Percentiles rank a stretch among this genome's conserved stretches.
These are phyloP conservation scores for Pseudocercospora eumusae DNA, from an alignment of 2,329 filamentous ascomycete genomes.

Conservation along the genomic window DNA sequence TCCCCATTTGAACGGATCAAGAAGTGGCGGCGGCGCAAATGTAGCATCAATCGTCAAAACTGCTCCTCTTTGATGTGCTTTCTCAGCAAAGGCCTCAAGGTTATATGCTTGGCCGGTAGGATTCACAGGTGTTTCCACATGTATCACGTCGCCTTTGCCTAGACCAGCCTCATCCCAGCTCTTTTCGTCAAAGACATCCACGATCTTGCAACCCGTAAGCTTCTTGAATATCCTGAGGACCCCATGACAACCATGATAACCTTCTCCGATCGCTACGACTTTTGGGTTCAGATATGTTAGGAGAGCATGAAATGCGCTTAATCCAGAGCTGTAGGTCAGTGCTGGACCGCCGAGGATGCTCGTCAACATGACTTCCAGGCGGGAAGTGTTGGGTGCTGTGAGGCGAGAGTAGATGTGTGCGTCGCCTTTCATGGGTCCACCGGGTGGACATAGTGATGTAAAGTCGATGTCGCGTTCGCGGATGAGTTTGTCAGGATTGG, in stretches of 20 bases:
- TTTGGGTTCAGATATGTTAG: constrained; percentile 82
- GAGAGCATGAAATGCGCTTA: constrained; percentile 85
- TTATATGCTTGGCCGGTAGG: constrained; percentile 80
- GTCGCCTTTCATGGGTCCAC: constrained; percentile 52
- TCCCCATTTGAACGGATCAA: constrained; percentile 79
- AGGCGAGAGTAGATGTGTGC: constrained; percentile 82
- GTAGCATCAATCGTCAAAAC: constrained; percentile 84
- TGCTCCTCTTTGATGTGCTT: constrained; percentile 72
- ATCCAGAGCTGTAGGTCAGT: constrained; percentile 79
- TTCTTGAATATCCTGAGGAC: constrained; percentile 73
- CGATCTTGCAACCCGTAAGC: constrained; percentile 71
- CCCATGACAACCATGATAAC: constrained; percentile 93
- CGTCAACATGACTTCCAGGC: constrained; percentile 80
- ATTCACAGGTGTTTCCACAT: constrained; percentile 92
- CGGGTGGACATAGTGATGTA: constrained; percentile 32
- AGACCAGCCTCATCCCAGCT: constrained; percentile 63
- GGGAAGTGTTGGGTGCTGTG: constrained; percentile 74
- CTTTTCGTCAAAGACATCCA: constrained; percentile 60
- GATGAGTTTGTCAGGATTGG: constrained; percentile 66
- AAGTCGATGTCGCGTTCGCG: constrained; percentile 33
- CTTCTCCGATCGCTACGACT: constrained; percentile 76
- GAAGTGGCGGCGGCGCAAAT: constrained; percentile 85
- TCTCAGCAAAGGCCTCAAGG: constrained; percentile 69
- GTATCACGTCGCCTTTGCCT: constrained; percentile 76
- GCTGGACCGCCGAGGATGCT: constrained; percentile 69